Evolutionary conservation across 148 eudicot species (phyloP).

Genomic region (Silene uniflora): DNA sequence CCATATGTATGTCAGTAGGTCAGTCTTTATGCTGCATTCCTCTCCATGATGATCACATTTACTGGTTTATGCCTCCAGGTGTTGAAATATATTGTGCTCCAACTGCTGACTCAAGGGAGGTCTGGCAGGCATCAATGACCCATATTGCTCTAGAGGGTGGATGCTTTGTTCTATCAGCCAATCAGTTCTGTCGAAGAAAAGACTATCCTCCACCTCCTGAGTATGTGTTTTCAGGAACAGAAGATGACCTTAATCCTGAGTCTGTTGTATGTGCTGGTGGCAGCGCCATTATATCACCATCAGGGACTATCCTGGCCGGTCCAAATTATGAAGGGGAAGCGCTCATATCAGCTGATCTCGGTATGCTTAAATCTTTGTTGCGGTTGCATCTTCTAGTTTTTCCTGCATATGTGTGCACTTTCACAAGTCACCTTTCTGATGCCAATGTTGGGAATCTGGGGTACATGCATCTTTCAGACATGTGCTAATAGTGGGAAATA

Average conservation of each 20-base stretch:
- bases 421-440: too few species aligned
- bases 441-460: background rate
- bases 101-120: slow-evolving; percentile 82
- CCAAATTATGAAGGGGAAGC: slow-evolving; percentile 89
- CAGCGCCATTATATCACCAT: slow-evolving; percentile 88
- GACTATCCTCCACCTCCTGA: slow-evolving; percentile 94
- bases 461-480: background rate
- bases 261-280: slow-evolving; percentile 94
- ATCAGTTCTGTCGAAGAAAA: slow-evolving; percentile 82
- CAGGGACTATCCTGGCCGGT: slow-evolving; percentile 80
- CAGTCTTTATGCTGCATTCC: background rate
- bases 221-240: slow-evolving; percentile 53
- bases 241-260: slow-evolving; percentile 77
- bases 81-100: slow-evolving; percentile 98
- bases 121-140: slow-evolving; percentile 96
- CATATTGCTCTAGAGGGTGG: slow-evolving; percentile 98
- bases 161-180: slow-evolving; percentile 84
- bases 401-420: background rate
- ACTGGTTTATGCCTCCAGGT: slow-evolving; percentile 38
- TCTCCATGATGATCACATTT: background rate
- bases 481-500: background rate
- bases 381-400: background rate
- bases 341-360: slow-evolving; percentile 88
- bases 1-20: too few species aligned
- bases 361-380: slow-evolving; percentile 28